Evolutionary conservation across 306 rosid genomes (phyloP).

Genomic region (Acacia melanoxylon): DNA sequence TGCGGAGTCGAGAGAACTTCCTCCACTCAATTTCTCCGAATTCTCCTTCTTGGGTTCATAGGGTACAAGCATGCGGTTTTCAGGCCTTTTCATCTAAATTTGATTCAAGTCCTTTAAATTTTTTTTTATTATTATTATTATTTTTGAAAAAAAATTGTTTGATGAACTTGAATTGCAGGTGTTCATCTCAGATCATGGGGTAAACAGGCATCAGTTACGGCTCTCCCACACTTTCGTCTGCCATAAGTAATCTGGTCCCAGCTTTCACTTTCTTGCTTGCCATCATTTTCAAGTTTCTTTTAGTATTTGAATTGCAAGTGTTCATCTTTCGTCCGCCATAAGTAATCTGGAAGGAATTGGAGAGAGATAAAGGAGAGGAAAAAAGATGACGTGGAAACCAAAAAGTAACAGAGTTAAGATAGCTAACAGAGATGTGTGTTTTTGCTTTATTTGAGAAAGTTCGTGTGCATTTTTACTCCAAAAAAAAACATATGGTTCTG

Average conservation of each 20-base stretch:
- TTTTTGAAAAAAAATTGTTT: background rate
- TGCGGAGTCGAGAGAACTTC: conserved; percentile 69
- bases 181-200: conserved; percentile 88
- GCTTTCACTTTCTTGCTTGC: conserved; percentile 96
- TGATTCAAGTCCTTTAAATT: background rate
- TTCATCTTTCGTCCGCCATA: no score
- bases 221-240: conserved; percentile 91
- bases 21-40: conserved; percentile 67
- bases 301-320: no score
- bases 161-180: conserved; percentile 42
- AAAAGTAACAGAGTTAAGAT: no score
- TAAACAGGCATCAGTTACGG: conserved; percentile 79
- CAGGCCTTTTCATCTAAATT: background rate
- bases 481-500: no score
- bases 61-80: conserved; percentile 47
- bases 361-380: no score
- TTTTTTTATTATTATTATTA: no score
- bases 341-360: no score
- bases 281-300: conserved; percentile 78
- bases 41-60: conserved; percentile 67
- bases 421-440: no score
- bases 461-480: no score
- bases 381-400: no score
- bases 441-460: no score
- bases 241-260: conserved; percentile 94